Conservation (phyloP, 2,329 filamentous ascomycete genomes). For the Xylariaceae sp. region DNA sequence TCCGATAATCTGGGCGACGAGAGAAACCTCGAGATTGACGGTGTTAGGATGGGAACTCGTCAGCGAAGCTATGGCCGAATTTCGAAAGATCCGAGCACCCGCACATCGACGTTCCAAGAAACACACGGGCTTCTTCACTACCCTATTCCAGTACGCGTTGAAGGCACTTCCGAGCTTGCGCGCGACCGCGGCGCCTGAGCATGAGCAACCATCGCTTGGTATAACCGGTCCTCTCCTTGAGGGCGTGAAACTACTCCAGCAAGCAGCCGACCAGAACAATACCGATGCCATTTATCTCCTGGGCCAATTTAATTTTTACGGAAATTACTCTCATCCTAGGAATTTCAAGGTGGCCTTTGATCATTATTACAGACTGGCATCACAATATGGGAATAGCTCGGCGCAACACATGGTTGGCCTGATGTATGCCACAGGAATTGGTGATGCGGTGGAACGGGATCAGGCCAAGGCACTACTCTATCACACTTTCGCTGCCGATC, state of each 20-base stretch:
- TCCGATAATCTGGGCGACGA: background rate
- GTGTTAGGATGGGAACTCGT: conserved; percentile 47
- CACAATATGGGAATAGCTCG: conserved; percentile 76
- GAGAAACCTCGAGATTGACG: conserved; percentile 1
- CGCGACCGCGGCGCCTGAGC: conserved; percentile 41
- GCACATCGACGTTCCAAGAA: conserved; percentile 43
- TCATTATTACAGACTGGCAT: conserved; percentile 75
- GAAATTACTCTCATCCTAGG: conserved; percentile 83
- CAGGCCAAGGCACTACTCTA: conserved; percentile 91
- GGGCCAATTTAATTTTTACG: conserved; percentile 94
- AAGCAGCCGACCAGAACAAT: conserved; percentile 54
- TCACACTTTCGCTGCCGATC: conserved; percentile 86
- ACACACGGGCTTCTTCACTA: conserved; percentile 42
- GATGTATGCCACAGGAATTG: conserved; percentile 92
- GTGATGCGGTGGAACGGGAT: conserved; percentile 72
- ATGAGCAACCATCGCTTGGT: conserved; percentile 35
- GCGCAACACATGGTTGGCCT: conserved; percentile 95
- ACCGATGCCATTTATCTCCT: conserved; percentile 85
- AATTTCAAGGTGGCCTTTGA: conserved; percentile 76
- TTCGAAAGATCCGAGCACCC: conserved; percentile 47
- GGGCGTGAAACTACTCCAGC: conserved; percentile 50
- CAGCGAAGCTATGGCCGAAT: conserved; percentile 47
- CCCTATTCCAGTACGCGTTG: conserved; percentile 42
- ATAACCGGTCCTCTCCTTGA: conserved; percentile 45
- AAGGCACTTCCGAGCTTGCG: conserved; percentile 50